Evolutionary conservation across 2,329 filamentous ascomycete species (phyloP), one percentile per base, ranked within the genome.

Genomic region (Hirsutella thompsonii): DNA sequence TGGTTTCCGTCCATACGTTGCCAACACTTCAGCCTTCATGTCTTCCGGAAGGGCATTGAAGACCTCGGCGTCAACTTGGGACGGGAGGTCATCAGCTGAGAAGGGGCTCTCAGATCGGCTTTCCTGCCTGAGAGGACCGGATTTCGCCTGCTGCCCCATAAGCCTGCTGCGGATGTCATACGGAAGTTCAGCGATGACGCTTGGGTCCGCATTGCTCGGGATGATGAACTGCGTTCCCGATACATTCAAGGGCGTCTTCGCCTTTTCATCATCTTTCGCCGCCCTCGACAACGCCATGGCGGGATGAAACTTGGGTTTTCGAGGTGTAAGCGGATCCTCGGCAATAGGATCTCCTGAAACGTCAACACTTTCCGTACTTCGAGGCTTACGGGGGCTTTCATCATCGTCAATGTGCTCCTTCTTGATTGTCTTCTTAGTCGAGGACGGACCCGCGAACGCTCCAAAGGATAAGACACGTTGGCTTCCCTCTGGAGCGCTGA

Each of bases 151-250:
- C 52, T 82, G 80, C 8, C 72, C 72, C 46, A 83, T 69, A 9
- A 96, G 70, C 53, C 76, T 85, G 26, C 76, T 79, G 44, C 86
- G 75, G 47, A 96, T 94, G 55, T 94, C 86, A 26, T 69, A 70
- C 0, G 90, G 90, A 3, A 98, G 69, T 52, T 93, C 88, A 2
- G 83, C 83, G 3, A 96, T 62, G 0, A 94, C 81, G n/a, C 72
- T 68, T 0, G 82, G 79, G 55, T 98, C 92, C 2, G 84, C 74
- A 49, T 94, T 85, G 1, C 75, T 75, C 0, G 92, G 92, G 50
- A 98, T 69, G 37, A 96, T 76, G 53, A 98, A 98, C 53, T 98
- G 92, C 0, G 90, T 94, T 2, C 90, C 87, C 3, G 78, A 69
- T 3, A 86, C 74, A 52, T 95, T 94, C 19, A 94, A 64, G 1